Percentiles rank a stretch among this genome's conserved stretches.
Conservation (phyloP, 495 filamentous ascomycete species). For the Neurospora sp. region DNA sequence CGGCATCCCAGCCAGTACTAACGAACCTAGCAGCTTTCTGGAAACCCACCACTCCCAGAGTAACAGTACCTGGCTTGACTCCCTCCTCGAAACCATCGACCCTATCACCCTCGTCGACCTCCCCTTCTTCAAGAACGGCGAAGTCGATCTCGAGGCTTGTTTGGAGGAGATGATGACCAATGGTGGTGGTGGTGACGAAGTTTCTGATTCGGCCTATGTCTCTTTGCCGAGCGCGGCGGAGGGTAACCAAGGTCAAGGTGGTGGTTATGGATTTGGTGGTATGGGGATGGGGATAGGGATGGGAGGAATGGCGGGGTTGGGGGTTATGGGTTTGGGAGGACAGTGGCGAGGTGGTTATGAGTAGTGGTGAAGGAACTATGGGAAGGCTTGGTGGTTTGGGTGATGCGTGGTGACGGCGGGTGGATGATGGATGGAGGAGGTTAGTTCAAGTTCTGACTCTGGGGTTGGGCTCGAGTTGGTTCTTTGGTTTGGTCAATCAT, state of each 20-base stretch:
- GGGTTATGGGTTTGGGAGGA: too few species aligned
- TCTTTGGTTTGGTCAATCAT: too few species aligned
- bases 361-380: too few species aligned
- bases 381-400: too few species aligned
- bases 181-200: not conserved
- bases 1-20: not conserved
- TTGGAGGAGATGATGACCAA: not conserved
- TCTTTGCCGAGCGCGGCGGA: not conserved
- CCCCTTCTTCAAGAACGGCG: not conserved
- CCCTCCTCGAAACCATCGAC: not conserved
- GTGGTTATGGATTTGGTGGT: too few species aligned
- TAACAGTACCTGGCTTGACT: not conserved
- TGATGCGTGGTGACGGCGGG: too few species aligned
- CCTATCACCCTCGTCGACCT: not conserved
- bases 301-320: too few species aligned
- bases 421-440: too few species aligned
- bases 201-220: not conserved
- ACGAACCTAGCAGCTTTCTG: not conserved
- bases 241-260: not conserved
- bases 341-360: too few species aligned
- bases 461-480: too few species aligned
- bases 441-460: fast-evolving
- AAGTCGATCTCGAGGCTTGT: not conserved
- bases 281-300: too few species aligned
- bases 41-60: too few species aligned